Percentiles rank a stretch among this genome's conserved stretches.
These are phyloP conservation scores for Trichodelitschia bisporula DNA, from an alignment of 495 filamentous ascomycete genomes.

Conservation along the genomic window DNA sequence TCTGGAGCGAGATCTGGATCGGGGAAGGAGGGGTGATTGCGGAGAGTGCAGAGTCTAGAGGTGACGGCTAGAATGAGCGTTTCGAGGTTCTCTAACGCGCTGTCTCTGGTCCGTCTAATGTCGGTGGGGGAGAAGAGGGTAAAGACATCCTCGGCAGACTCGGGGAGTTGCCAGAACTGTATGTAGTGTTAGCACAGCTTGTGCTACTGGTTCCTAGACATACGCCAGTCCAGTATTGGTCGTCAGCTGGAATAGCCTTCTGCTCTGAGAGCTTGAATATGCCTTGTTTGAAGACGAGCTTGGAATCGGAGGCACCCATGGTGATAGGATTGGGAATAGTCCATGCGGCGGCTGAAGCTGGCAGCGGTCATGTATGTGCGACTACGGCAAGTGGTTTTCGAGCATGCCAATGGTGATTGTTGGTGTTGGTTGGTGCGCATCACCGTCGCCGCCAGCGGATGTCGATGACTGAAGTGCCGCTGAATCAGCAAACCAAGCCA, in stretches of 20 bases:
- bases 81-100: conserved; percentile 71
- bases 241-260: conserved; percentile 63
- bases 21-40: conserved; percentile 75
- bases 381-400: too few species aligned
- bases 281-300: conserved; percentile 96
- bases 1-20: conserved; percentile 77
- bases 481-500: too few species aligned
- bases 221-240: conserved; percentile 85
- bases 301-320: conserved; percentile 98
- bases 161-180: conserved; percentile 95
- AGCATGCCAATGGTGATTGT: too few species aligned
- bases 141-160: conserved; percentile 89
- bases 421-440: too few species aligned
- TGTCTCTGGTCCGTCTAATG: conserved; percentile 74
- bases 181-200: conserved; percentile 6
- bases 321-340: too few species aligned
- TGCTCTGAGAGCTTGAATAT: conserved; percentile 93
- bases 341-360: too few species aligned
- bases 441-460: too few species aligned
- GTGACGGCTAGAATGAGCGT: conserved; percentile 66
- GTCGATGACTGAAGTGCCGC: too few species aligned
- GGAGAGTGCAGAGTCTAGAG: conserved; percentile 53
- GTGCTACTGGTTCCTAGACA: conserved; percentile 12
- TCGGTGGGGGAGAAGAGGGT: conserved; percentile 86
- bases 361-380: too few species aligned